Evolutionary conservation across 202 grass and related monocot genomes (phyloP), one percentile per base, ranked within the genome.

Genomic region (Thinopyrum obtusiflorum): DNA sequence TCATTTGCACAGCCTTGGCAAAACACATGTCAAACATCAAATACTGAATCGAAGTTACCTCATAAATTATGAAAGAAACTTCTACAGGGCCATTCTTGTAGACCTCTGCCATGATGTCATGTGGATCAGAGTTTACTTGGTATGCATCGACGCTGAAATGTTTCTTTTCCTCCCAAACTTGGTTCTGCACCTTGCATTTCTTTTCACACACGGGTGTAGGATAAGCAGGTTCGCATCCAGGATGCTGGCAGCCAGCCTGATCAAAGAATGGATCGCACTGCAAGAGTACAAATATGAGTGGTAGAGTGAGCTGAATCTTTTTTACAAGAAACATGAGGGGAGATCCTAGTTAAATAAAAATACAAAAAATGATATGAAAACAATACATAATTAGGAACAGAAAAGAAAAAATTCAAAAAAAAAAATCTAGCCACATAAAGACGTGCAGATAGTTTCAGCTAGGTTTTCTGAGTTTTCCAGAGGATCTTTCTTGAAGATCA

Each of bases 251-350:
- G 73, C 93, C 93, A 1, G 57, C 76, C 72, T 92, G 85, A 90
- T 98, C 95, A 55, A 98, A 95, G 82, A 95, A 98, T 78, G 95
- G 95, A 86, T 98, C 91, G 3, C 93, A 95, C 95, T 98, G 87
- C 93, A 90, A 91, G 42, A 83, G 62, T 57, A 18, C 21, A 32
- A 68, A 9, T 8, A 3, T 24, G 2, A 57, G 2, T 1, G 25
- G 64, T 55, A 72, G 65, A 27, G 2, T 59, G 26, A 27, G 68
- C 5, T 53, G 47, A 59, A 3, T 33, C 10, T 14, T 57, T 76
- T 76, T 32, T 33, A 77, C 28, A 77, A 59, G 28, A 77, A 59
- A 77, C 17, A 23, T 57, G 4, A 59, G 73, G 18, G 27, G 4
- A 57, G 5, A 33, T 15, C 17, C 17, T 47, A 32, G 42, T 76